A percentile compares a stretch with the other conserved stretches of the same genome.
Evolutionary conservation across 1,284 basidiomycete species (phyloP).

Genomic region (Mycosarcoma mackinlayi): DNA sequence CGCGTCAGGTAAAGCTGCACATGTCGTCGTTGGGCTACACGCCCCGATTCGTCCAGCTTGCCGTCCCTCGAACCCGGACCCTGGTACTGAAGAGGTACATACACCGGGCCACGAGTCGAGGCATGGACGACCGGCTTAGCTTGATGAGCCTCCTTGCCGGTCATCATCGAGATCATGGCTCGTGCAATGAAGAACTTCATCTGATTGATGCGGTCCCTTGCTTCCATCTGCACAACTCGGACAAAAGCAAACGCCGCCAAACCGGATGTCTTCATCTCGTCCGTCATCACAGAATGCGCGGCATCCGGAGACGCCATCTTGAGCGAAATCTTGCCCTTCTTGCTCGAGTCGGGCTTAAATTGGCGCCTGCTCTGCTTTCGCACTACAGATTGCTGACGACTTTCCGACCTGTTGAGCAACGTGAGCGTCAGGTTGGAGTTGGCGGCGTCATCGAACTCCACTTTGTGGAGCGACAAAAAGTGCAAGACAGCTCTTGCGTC

Average conservation of each 20-base stretch:
- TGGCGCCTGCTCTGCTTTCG: slow-evolving; percentile 10
- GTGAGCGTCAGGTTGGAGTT: slow-evolving; percentile 4
- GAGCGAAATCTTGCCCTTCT: neutral
- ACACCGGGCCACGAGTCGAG: neutral
- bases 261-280: slow-evolving; percentile 22
- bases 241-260: slow-evolving; percentile 22
- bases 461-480: slow-evolving; percentile 22
- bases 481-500: slow-evolving; percentile 24
- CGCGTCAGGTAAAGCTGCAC: slow-evolving; percentile 11
- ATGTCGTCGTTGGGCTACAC: neutral
- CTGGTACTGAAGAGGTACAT: no score
- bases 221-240: slow-evolving; percentile 27
- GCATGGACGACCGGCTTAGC: neutral
- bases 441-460: slow-evolving; percentile 19
- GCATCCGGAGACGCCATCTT: neutral
- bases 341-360: neutral
- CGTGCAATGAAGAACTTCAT: slow-evolving; percentile 34
- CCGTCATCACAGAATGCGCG: slow-evolving; percentile 5
- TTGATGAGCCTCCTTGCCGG: neutral
- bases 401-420: slow-evolving; percentile 15
- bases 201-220: slow-evolving; percentile 32
- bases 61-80: neutral
- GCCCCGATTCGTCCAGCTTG: neutral
- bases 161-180: slow-evolving; percentile 9
- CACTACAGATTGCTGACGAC: slow-evolving; percentile 10